These are phyloP conservation scores for Phytophthora ramorum DNA, from an alignment of 352 stramenopile genomes.

Conservation along the genomic window DNA sequence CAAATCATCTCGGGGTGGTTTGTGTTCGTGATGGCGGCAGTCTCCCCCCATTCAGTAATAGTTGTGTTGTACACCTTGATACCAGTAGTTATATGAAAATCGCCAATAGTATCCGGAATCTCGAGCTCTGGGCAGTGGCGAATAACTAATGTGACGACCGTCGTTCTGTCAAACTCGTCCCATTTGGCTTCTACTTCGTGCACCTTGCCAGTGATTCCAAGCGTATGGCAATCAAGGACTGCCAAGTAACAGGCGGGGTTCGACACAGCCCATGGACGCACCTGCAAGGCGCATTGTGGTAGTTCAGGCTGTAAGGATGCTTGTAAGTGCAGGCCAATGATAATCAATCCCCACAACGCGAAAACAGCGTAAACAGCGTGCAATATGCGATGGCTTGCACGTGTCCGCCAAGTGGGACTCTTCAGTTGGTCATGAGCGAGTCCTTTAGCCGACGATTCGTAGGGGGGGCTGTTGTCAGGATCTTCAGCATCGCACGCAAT, in stretches of 20 bases:
- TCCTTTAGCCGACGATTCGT: neutral
- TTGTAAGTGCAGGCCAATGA: slow-evolving; percentile 33
- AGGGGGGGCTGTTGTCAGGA: neutral
- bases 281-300: slow-evolving; percentile 30
- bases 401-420: neutral
- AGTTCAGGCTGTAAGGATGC: slow-evolving; percentile 19
- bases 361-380: slow-evolving; percentile 16
- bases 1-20: slow-evolving; percentile 37
- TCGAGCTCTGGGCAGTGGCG: slow-evolving; percentile 38
- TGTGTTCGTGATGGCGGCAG: slow-evolving; percentile 31
- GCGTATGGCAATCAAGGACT: slow-evolving; percentile 36
- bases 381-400: neutral
- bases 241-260: slow-evolving; percentile 40
- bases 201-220: slow-evolving; percentile 25
- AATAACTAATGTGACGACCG: slow-evolving; percentile 39
- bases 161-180: slow-evolving; percentile 21
- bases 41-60: slow-evolving; percentile 29
- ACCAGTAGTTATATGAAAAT: slow-evolving; percentile 20
- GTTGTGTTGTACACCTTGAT: slow-evolving; percentile 44
- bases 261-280: slow-evolving; percentile 38
- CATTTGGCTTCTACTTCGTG: slow-evolving; percentile 26
- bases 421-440: neutral
- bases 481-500: slow-evolving; percentile 15
- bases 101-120: slow-evolving; percentile 29
- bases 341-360: slow-evolving; percentile 19